phyloP scores from a whole-genome alignment of 169 alveolate genomes.

The Cardiosporidium cionae region DNA sequence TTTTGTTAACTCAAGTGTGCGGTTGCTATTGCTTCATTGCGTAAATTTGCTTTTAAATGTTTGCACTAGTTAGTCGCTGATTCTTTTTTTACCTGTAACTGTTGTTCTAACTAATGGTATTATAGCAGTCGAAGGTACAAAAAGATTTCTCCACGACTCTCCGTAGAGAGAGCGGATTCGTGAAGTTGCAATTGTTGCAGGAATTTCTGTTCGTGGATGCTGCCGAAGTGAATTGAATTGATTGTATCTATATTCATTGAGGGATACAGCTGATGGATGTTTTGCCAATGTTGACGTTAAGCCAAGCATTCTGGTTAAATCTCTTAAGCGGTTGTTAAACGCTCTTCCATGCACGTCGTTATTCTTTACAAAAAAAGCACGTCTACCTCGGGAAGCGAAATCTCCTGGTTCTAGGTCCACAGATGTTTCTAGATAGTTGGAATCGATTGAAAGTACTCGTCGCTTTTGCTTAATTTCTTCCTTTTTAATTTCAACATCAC shows the following conservation, averaged over 20 bases:
- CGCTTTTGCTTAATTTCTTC: background rate
- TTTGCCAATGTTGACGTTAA: background rate
- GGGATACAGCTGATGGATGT: background rate
- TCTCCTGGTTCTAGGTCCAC: background rate
- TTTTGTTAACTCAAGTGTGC: no score
- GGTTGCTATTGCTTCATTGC: no score
- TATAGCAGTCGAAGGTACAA: slow-evolving; percentile 20
- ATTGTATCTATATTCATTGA: background rate
- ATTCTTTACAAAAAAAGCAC: background rate
- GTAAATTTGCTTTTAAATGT: no score
- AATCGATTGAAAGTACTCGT: background rate
- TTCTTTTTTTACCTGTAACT: no score
- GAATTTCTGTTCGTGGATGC: background rate
- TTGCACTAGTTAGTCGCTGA: no score
- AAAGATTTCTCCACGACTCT: slow-evolving; percentile 2
- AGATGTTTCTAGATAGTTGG: background rate
- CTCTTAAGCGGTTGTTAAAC: background rate
- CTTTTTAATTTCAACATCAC: background rate
- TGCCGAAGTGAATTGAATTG: background rate
- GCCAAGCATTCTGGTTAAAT: background rate
- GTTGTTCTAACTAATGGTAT: no score
- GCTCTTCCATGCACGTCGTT: background rate
- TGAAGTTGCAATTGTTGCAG: background rate
- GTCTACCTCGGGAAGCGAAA: background rate
- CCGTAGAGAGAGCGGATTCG: slow-evolving; percentile 19